Evolutionary conservation across 1,284 basidiomycete species (phyloP), one percentile per base, ranked within the genome.

Genomic region (Tilletia caries): DNA sequence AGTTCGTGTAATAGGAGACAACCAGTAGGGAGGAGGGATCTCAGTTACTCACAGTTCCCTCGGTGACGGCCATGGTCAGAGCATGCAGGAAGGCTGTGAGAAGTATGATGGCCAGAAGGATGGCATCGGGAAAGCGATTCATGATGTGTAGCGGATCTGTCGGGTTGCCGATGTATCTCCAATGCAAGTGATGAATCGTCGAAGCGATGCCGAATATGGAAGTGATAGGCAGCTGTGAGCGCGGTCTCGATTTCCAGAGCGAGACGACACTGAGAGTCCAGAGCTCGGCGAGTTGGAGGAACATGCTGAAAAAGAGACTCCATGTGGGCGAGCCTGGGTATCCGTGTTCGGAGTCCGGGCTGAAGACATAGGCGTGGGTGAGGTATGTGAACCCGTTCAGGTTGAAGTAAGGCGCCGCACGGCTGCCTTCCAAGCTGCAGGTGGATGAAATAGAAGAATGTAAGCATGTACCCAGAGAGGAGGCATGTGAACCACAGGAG

Each of bases 331-430:
- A 69, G 15, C 58, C 58, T 25, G 58, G 58, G 33, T 62, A 33
- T 25, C 29, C 33, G 27, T n/a, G 18, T 23, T 62, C 58, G 32
- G 73, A 73, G 44, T 75, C 74, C 6, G 75, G 74, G 20, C 72
- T 70, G 33, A 73, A 74, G 12, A 76, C 72, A 68, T 80, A 75
- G 27, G 76, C 71, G 65, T 80, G 76, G 2, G 80, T 71, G 18
- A 79, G 65, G 62, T 79, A 76, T 2, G 76, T 77, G 48, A 80
- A 80, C 33, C 78, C 75, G 41, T 75, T 73, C 29, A 82, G 60
- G 52, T 82, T 82, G 75, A 82, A 82, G 0, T 75, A 72, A 6
- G 76, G 75, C 12, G 29, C 5, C 74, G 70, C 41, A 34, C 33
- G 58, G 20, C 48, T 71, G 0, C 75, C 75, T 43, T 78, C 76